Percentiles rank a stretch among this genome's conserved stretches.
Evolutionary conservation across 768 basidiomycete genomes (phyloP).

Genomic region (Dioszegia crocea): DNA sequence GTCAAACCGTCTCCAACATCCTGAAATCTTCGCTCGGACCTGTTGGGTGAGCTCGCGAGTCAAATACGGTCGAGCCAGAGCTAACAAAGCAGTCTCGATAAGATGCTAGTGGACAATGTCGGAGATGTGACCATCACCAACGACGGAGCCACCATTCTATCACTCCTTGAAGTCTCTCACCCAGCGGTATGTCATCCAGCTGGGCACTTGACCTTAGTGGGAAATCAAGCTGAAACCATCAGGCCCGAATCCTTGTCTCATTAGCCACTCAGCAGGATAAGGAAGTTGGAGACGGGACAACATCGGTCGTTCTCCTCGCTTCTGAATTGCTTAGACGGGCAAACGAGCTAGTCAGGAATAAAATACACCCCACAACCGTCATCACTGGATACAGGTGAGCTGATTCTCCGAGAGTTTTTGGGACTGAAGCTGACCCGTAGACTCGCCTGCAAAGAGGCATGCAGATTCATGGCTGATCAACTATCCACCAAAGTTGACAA

Average conservation of each 20-base stretch:
- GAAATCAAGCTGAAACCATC: neutral
- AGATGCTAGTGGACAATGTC: conserved; percentile 92
- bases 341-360: conserved; percentile 95
- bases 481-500: conserved; percentile 88
- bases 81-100: conserved; percentile 35
- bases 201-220: too few species aligned
- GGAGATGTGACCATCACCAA: conserved; percentile 99
- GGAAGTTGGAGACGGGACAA: conserved; percentile 98
- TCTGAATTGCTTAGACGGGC: conserved; percentile 94
- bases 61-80: neutral
- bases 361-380: conserved; percentile 98
- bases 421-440: conserved; percentile 19
- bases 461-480: conserved; percentile 96
- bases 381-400: conserved; percentile 85
- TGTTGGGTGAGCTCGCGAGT: conserved; percentile 78
- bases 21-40: conserved; percentile 95
- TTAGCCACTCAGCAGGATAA: conserved; percentile 99
- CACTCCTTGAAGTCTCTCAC: conserved; percentile 87
- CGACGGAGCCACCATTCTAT: conserved; percentile 98
- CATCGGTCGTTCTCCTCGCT: conserved; percentile 94
- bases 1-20: conserved; percentile 93
- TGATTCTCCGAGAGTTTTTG: neutral
- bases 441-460: conserved; percentile 93
- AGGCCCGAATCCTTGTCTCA: conserved; percentile 83
- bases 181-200: conserved; percentile 70